A percentile compares a stretch with the other conserved stretches of the same genome.
Conservation (phyloP, 202 grass and related monocot species). For the Schoenoplectus tabernaemontani region DNA sequence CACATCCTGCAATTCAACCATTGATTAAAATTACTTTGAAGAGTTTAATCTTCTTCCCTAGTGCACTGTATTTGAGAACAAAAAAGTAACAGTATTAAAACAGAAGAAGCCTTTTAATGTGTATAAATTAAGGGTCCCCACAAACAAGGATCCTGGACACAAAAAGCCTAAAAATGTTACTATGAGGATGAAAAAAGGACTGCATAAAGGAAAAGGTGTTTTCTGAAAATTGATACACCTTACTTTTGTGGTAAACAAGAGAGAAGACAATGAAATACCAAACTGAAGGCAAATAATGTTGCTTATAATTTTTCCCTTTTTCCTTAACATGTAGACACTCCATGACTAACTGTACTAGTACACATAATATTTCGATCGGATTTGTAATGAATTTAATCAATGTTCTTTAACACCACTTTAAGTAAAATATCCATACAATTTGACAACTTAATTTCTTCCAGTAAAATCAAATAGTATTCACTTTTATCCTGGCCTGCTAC, state of each 20-base stretch:
- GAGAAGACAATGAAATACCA: not conserved
- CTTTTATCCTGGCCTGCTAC: not conserved
- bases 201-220: not conserved
- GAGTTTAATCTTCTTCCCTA: not conserved
- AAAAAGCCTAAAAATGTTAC: not conserved
- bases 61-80: too few species aligned
- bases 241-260: not conserved
- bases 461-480: not conserved
- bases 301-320: not conserved
- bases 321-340: not conserved
- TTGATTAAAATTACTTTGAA: not conserved
- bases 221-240: not conserved
- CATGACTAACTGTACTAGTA: not conserved
- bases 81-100: not conserved
- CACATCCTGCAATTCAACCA: conserved; percentile 26
- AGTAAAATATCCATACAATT: not conserved
- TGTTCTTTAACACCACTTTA: not conserved
- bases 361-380: not conserved
- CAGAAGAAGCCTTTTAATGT: not conserved
- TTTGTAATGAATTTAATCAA: not conserved
- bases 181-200: not conserved
- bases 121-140: not conserved
- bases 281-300: not conserved
- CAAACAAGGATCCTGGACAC: not conserved
- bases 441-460: not conserved